Evolutionary conservation across 2,329 filamentous ascomycete species (phyloP).

Genomic region (Cladobotryum protrusum): DNA sequence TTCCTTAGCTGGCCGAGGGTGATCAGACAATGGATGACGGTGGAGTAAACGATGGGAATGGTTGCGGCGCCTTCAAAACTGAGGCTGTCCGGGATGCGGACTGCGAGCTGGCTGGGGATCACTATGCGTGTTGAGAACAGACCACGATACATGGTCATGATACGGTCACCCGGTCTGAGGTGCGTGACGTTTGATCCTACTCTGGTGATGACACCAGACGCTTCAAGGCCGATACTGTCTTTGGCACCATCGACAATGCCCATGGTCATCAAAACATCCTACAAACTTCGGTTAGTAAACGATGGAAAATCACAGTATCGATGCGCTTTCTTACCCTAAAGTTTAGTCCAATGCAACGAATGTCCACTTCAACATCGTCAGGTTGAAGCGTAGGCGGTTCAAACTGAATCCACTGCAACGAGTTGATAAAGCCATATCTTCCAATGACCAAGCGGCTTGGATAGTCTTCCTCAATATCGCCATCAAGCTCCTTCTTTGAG

Average conservation of each 20-base stretch:
- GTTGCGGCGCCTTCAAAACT: conserved; percentile 23
- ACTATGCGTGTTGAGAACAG: conserved; percentile 1
- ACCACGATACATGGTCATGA: conserved; percentile 8
- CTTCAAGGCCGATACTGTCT: conserved; percentile 10
- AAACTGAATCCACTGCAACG: no score
- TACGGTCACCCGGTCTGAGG: background rate
- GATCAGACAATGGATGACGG: conserved; percentile 21
- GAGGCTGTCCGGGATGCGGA: conserved; percentile 23
- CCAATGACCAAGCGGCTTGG: no score
- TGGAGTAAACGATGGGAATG: conserved; percentile 24
- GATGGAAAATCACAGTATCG: background rate
- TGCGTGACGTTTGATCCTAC: background rate
- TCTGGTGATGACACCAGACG: background rate
- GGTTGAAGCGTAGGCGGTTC: no score
- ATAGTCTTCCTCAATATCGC: no score
- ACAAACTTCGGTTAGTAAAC: background rate
- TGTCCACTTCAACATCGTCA: no score
- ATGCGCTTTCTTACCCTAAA: background rate
- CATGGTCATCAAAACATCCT: conserved; percentile 15
- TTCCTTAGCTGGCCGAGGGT: conserved; percentile 15
- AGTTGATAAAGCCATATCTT: no score
- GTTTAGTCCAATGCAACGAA: conserved; percentile 3
- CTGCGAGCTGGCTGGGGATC: conserved; percentile 4
- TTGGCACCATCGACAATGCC: conserved; percentile 6
- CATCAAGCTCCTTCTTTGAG: no score